Base-by-base conservation (phyloP, 23 red algal species). In the Cyanidiococcus yangmingshanensis region DNA sequence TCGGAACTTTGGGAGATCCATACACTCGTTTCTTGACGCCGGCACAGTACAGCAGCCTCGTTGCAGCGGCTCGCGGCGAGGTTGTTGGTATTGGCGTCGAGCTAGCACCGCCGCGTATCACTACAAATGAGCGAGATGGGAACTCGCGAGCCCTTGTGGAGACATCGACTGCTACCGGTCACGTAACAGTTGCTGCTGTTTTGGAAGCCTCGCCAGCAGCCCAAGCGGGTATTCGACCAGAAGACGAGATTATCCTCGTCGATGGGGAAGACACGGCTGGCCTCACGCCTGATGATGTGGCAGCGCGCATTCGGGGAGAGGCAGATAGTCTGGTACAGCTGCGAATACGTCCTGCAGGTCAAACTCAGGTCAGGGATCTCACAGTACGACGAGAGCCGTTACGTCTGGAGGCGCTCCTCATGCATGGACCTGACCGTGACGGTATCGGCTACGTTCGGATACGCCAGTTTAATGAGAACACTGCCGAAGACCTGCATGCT, bases 11-110 rank as follows among this genome's bases (percentile, higher is more conserved):
- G 26, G 79, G 76, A 24, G 94, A 98, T 57, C 94, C 94, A 21
- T 98, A 98, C 71, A 98, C 94, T 2, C 85, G 94, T 37, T 90
- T 98, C 58, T 77, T 98, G 24, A 86, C 79, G 26, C 94, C 94
- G n/a, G 57, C 79, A 25, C 79, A 98, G 79, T 89, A 79, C 59
- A 74, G 79, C 32, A 88, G 84, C 24, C 76, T 91, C 2, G 77
- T 84, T 57, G 54, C 85, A 32, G 76, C 84, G 15, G 86, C 89
- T 15, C 79, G 85, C 0, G 90, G 90, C 2, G 86, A 86, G 40
- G 39, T 95, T 58, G 90, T 86, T 0, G 90, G 90, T 0, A 84
- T 95, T 25, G 90, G 90, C 0, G 71, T 95, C 18, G 86, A 89
- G 75, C 76, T 95, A 59, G 88, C 82, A 68, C 90, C 90, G 0